Evolutionary conservation across 805 yeast genomes (phyloP), one percentile per base, ranked within the genome.

Genomic region (Hanseniaspora lindneri): DNA sequence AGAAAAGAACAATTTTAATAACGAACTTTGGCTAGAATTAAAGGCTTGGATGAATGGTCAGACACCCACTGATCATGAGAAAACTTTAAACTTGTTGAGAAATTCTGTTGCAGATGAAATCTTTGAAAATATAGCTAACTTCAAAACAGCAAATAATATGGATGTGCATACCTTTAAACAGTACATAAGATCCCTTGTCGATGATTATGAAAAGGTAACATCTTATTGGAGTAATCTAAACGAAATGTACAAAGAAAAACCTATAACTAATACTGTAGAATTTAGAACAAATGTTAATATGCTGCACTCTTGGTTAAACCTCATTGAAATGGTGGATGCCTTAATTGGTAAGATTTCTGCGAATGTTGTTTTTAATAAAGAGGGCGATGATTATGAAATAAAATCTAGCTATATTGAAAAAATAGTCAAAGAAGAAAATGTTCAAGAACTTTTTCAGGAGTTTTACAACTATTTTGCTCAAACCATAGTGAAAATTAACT

Each of bases 21-120:
- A 81, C 56, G 85, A 79, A 52, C 66, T 86, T 32, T 92, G 98
- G 98, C 64, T 84, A 48, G 95, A 89, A 21, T 74, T 92, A 17
- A 70, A 84, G 43, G 88, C 97, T 1, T 84, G 83, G 64, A 70
- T 83, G 43, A 77, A 77, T 51, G 88, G 92, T 17, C 72, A 96
- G 52, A 71, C 89, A 0, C 79, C 81, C 48, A 84, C 77, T 33
- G 94, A 85, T 52, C 95, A 89, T 60, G 67, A 74, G 40, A 74
- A 78, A 55, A 71, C 84, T 11, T 73, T 85, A 3, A 68, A 75
- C n/a, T 78, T 78, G 53, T 70, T 83, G 19, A 67, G 96, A 50
- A 75, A 83, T 1, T 66, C 79, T 3, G 51, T 49, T 4, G 86
- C 83, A 2, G 94, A 86, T 61, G 76, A 73, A 11, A 67, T 85